Evolutionary conservation across 1,284 basidiomycete species (phyloP).

Genomic region (Coriolopsis trogii): DNA sequence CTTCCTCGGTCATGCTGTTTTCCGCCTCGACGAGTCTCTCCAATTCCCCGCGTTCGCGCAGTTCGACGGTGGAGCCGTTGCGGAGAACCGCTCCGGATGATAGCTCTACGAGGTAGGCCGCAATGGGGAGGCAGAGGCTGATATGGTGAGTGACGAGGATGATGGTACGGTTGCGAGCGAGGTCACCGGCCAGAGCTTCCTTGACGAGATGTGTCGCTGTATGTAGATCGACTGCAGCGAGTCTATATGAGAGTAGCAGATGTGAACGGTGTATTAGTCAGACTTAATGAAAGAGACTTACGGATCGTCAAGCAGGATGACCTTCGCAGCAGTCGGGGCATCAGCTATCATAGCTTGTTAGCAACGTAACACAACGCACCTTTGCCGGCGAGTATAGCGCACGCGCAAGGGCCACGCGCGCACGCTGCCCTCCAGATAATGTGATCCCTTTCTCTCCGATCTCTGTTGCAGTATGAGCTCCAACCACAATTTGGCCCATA

Average conservation of each 20-base stretch:
- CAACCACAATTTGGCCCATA: neutral
- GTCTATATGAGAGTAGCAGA: slow-evolving; percentile 40
- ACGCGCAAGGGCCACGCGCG: slow-evolving; percentile 71
- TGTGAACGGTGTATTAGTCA: no score
- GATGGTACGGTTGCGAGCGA: slow-evolving; percentile 70
- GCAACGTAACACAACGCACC: slow-evolving; percentile 34
- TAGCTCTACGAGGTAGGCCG: slow-evolving; percentile 71
- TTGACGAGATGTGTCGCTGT: slow-evolving; percentile 77
- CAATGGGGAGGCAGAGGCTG: slow-evolving; percentile 64
- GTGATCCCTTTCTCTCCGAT: slow-evolving; percentile 83
- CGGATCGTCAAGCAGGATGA: slow-evolving; percentile 87
- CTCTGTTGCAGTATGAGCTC: slow-evolving; percentile 41
- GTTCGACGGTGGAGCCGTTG: slow-evolving; percentile 57
- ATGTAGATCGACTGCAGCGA: slow-evolving; percentile 90
- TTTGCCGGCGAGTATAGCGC: slow-evolving; percentile 68
- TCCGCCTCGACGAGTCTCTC: slow-evolving; percentile 53
- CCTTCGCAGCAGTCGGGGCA: slow-evolving; percentile 37
- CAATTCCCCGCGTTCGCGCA: slow-evolving; percentile 56
- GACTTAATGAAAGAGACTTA: slow-evolving; percentile 35
- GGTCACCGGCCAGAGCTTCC: slow-evolving; percentile 62
- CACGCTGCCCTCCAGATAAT: slow-evolving; percentile 81
- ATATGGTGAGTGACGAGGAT: slow-evolving; percentile 90
- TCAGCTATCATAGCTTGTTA: neutral
- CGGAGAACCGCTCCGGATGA: slow-evolving; percentile 60
- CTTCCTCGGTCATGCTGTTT: slow-evolving; percentile 38